A percentile compares a stretch with the other conserved stretches of the same genome.
phyloP scores from a whole-genome alignment of 2,329 filamentous ascomycete species.

The Trichoderma atrobrunneum region DNA sequence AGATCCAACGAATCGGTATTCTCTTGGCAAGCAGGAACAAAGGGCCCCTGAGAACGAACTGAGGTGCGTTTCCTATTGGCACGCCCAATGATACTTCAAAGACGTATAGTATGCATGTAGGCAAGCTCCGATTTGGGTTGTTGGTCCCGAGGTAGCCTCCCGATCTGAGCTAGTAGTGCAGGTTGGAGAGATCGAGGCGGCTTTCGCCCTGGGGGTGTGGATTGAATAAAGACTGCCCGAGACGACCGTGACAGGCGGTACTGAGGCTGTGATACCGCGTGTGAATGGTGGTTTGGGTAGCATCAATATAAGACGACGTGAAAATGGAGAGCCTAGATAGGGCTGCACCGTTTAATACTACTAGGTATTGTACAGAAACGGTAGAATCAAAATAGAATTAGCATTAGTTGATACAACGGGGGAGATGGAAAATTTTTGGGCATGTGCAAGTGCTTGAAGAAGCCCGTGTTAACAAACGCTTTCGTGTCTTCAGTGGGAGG shows the following conservation, averaged over 20 bases:
- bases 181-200: slow-evolving; percentile 28
- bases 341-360: neutral
- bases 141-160: slow-evolving; percentile 1
- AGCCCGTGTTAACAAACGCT: neutral
- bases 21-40: neutral
- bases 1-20: neutral
- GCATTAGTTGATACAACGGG: neutral
- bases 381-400: neutral
- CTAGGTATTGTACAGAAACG: neutral
- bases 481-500: neutral
- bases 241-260: neutral
- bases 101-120: neutral
- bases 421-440: neutral
- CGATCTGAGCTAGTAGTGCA: slow-evolving; percentile 32
- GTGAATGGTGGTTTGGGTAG: neutral
- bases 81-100: neutral
- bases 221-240: neutral
- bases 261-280: neutral
- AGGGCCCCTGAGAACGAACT: neutral
- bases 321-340: neutral
- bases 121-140: neutral
- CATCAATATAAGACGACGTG: neutral
- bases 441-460: neutral
- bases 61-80: neutral
- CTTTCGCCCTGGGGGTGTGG: neutral